Evolutionary conservation across 169 alveolate species (phyloP), one percentile per base, ranked within the genome.

Genomic region (Eimeria necatrix): DNA sequence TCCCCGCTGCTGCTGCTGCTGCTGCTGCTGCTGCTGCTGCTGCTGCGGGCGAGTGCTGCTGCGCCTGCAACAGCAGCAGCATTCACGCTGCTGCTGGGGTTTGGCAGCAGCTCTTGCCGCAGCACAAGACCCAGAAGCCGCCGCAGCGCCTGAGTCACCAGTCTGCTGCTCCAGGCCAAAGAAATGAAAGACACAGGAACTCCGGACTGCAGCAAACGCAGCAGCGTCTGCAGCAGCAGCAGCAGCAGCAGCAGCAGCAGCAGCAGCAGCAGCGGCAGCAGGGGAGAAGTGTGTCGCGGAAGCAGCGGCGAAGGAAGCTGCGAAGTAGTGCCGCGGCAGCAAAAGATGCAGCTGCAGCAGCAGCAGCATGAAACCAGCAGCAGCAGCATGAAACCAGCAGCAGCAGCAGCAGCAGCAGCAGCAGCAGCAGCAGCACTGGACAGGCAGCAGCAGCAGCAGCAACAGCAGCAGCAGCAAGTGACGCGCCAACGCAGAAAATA

Each of bases 11-110:
- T 24, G 71, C 73, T 53, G 64, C 52, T 76, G 86, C 86, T 76
- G 86, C 86, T 70, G 81, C 81, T 70, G 81, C 22, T 70, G 81
- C 52, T 70, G 81, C 52, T 70, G 81, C 78, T 68, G 78, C 46
- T n/a, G 87, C 87, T 24, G 83, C 49, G 9, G 83, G 22, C 10
- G 83, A 78, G 61, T 32, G 10, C 10, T 0, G 64, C 18, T 1
- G 88, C 88, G 8, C 18, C 14, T 46, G 4, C 68, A 48, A 49
- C 41, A 12, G 88, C 88, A 5, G 41, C 88, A 0, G 78, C 9
- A 20, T 68, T 68, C 24, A 12, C 49, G 41, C 9, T 68, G 20
- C 24, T 16, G 41, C 41, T 68, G 4, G 78, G 26, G 41, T 68
- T 73, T 73, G 48, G 20, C 14, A 24, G 26, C 7, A 4, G 24